A percentile compares a stretch with the other conserved stretches of the same genome.
phyloP scores from a whole-genome alignment of 495 filamentous ascomycete species.

The Penicillium lividum region DNA sequence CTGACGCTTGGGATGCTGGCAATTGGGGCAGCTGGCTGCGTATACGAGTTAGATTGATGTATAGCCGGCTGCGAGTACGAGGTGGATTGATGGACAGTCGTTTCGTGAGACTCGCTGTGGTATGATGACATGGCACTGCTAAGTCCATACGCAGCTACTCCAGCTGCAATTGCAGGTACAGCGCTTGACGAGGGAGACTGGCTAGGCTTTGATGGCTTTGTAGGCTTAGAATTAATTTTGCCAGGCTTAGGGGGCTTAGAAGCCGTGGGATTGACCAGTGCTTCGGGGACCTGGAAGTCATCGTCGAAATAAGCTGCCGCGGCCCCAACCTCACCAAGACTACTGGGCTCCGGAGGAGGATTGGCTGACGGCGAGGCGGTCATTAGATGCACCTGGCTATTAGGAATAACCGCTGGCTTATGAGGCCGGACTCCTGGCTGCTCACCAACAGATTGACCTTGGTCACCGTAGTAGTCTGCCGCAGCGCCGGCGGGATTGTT shows the following conservation, averaged over 20 bases:
- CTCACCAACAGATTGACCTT: constrained; percentile 59
- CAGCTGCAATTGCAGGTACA: constrained; percentile 25
- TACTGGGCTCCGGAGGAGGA: constrained; percentile 55
- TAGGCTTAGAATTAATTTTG: constrained; percentile 18
- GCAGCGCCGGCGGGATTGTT: constrained; percentile 58
- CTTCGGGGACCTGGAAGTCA: constrained; percentile 19
- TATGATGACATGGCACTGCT: constrained; percentile 22
- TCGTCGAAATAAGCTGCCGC: constrained; percentile 50
- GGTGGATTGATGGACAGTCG: constrained; percentile 16
- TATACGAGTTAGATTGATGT: constrained; percentile 15
- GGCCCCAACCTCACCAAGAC: constrained; percentile 50
- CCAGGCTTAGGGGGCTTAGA: constrained; percentile 31
- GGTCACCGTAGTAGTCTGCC: constrained; percentile 67
- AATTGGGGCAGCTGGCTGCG: constrained; percentile 16
- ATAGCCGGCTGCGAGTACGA: constrained; percentile 16
- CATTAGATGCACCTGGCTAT: constrained; percentile 51
- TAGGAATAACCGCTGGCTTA: constrained; percentile 55
- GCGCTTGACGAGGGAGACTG: constrained; percentile 31
- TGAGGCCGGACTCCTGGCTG: constrained; percentile 62
- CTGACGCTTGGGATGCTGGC: constrained; percentile 3
- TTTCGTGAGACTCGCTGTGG: constrained; percentile 14
- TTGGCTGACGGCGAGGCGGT: constrained; percentile 47
- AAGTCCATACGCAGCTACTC: constrained; percentile 32
- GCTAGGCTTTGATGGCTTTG: constrained; percentile 29
- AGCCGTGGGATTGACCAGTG: constrained; percentile 18